A percentile compares a stretch with the other conserved stretches of the same genome.
These are phyloP conservation scores for Handroanthus guayacan DNA, from an alignment of 257 asterid genomes.

Conservation along the genomic window DNA sequence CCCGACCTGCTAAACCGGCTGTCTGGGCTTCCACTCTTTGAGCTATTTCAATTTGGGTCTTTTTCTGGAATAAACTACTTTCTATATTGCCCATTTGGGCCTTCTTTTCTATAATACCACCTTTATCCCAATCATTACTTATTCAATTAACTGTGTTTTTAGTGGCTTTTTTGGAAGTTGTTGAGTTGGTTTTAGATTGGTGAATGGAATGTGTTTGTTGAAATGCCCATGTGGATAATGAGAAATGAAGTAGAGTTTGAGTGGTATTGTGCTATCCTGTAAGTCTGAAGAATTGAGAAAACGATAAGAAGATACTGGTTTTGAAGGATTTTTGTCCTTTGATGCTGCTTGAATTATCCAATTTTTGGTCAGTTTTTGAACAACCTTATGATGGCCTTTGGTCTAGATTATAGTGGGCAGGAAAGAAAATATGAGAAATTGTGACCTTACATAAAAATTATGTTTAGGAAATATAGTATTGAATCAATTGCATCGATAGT, in stretches of 20 bases:
- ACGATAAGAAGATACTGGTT: not conserved
- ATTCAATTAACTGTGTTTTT: not conserved
- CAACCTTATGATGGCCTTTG: not conserved
- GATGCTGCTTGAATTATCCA: not conserved
- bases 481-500: not conserved
- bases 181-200: conserved; percentile 12
- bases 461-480: not conserved
- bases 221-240: conserved; percentile 32
- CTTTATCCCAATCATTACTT: too few species aligned
- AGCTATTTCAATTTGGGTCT: too few species aligned
- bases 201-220: conserved; percentile 36
- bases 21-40: too few species aligned
- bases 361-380: not conserved
- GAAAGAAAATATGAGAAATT: not conserved
- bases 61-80: too few species aligned
- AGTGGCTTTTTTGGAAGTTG: not conserved
- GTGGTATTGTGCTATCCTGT: not conserved
- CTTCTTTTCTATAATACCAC: too few species aligned
- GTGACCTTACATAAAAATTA: not conserved
- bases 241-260: conserved; percentile 21
- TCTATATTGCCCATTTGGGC: too few species aligned
- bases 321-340: not conserved
- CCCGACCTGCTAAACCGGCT: too few species aligned
- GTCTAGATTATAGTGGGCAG: not conserved
- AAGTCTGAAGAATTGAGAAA: not conserved